Evolutionary conservation across 768 basidiomycete genomes (phyloP).

Genomic region (Chlorophyllum brunneum): DNA sequence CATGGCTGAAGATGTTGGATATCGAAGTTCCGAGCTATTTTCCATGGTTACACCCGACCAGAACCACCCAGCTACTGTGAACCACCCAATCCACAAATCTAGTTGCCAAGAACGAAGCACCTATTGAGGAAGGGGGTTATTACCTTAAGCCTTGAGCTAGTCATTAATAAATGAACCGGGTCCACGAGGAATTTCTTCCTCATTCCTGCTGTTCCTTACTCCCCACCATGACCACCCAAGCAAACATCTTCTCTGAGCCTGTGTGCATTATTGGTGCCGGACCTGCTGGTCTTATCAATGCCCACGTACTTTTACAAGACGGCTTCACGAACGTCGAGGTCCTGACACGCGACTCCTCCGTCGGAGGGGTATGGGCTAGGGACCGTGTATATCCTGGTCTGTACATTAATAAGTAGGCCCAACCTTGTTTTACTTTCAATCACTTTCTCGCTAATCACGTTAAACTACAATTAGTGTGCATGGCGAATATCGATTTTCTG

Average conservation of each 20-base stretch:
- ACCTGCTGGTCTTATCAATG: constrained; percentile 55
- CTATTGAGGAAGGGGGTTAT: too few species aligned
- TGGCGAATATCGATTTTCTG: constrained; percentile 59
- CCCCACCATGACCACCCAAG: constrained; percentile 2
- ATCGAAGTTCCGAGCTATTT: too few species aligned
- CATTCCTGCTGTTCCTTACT: too few species aligned
- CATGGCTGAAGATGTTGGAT: too few species aligned
- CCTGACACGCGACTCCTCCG: constrained; percentile 48
- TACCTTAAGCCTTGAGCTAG: too few species aligned
- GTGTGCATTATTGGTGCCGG: constrained; percentile 57
- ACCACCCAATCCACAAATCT: too few species aligned
- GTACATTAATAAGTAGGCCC: constrained; percentile 54
- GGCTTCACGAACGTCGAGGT: constrained; percentile 54
- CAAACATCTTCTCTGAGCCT: constrained; percentile 16
- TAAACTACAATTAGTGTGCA: constrained; percentile 41
- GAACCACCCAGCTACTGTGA: too few species aligned
- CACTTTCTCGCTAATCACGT: not conserved
- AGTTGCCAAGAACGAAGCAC: too few species aligned
- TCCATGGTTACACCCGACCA: too few species aligned
- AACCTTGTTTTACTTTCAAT: not conserved
- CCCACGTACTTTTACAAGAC: constrained; percentile 50
- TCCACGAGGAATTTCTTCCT: too few species aligned
- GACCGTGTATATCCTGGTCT: constrained; percentile 55
- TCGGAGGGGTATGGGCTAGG: constrained; percentile 59
- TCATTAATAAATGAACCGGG: too few species aligned